Conservation (phyloP, 148 eudicot genomes). For the Oxyria digyna region DNA sequence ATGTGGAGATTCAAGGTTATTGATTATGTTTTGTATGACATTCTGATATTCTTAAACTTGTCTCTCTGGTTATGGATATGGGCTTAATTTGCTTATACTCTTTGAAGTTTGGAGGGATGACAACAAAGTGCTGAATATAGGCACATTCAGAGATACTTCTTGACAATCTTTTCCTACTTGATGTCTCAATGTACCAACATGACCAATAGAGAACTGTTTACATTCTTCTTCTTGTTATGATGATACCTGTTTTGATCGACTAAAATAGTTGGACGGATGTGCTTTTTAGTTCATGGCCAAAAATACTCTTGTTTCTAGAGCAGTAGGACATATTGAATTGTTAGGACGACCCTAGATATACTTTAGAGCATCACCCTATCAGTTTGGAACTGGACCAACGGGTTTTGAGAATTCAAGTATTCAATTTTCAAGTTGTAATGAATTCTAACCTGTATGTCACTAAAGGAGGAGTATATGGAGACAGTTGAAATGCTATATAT, state of each 20-base stretch:
- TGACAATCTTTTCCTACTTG: neutral
- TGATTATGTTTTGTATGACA: neutral
- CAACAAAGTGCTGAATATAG: neutral
- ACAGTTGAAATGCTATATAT: neutral
- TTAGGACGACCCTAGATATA: too few relatives aligned
- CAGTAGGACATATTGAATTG: too few relatives aligned
- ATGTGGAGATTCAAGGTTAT: conserved; percentile 95
- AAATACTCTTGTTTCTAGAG: too few relatives aligned
- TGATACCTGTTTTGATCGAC: too few relatives aligned
- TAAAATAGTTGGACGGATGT: neutral
- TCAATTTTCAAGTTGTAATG: neutral
- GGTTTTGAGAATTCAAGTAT: too few relatives aligned
- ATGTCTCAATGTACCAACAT: neutral
- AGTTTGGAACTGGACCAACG: too few relatives aligned
- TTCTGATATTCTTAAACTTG: neutral
- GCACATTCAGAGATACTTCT: neutral
- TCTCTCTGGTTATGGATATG: neutral
- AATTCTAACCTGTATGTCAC: neutral
- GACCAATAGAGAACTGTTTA: neutral
- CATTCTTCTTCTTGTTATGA: neutral
- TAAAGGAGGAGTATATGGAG: neutral
- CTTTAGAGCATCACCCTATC: too few relatives aligned
- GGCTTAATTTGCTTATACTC: neutral
- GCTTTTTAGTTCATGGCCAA: neutral
- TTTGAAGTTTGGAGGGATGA: conserved; percentile 3